Conservation (phyloP, 768 basidiomycete genomes). For the Rhizopogon sp. region DNA sequence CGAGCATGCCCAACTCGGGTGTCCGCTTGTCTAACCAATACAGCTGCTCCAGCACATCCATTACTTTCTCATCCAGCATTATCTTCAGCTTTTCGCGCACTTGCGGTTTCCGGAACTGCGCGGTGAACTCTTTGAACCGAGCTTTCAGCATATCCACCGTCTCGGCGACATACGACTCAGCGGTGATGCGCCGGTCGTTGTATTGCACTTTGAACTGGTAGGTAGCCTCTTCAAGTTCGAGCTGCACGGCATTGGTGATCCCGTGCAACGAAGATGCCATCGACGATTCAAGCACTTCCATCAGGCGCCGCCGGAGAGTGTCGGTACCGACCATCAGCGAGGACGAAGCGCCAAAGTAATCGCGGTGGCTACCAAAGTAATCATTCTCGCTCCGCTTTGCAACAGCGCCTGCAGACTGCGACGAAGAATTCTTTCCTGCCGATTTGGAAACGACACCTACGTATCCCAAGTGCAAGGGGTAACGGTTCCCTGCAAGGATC, state of each 20-base stretch:
- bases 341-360: constrained; percentile 54
- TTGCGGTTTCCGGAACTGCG: constrained; percentile 83
- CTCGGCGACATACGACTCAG: constrained; percentile 97
- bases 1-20: constrained; percentile 67
- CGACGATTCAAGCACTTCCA: constrained; percentile 96
- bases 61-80: constrained; percentile 94
- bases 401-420: constrained; percentile 44
- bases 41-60: constrained; percentile 94
- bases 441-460: constrained; percentile 94
- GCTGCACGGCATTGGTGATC: constrained; percentile 95
- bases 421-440: constrained; percentile 47
- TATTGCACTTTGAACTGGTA: constrained; percentile 99
- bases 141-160: constrained; percentile 91
- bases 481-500: constrained; percentile 85
- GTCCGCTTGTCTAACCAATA: constrained; percentile 95
- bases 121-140: constrained; percentile 80
- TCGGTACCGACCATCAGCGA: constrained; percentile 88
- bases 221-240: constrained; percentile 93
- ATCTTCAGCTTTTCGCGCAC: constrained; percentile 84
- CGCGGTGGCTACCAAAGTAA: constrained; percentile 61
- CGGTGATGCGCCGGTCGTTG: constrained; percentile 90
- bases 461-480: constrained; percentile 96
- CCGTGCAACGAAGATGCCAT: constrained; percentile 96
- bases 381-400: constrained; percentile 56
- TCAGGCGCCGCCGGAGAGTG: constrained; percentile 82